Percentiles rank a stretch among this genome's conserved stretches.
Evolutionary conservation across 495 filamentous ascomycete genomes (phyloP).

Genomic region (Penicillium silybi): DNA sequence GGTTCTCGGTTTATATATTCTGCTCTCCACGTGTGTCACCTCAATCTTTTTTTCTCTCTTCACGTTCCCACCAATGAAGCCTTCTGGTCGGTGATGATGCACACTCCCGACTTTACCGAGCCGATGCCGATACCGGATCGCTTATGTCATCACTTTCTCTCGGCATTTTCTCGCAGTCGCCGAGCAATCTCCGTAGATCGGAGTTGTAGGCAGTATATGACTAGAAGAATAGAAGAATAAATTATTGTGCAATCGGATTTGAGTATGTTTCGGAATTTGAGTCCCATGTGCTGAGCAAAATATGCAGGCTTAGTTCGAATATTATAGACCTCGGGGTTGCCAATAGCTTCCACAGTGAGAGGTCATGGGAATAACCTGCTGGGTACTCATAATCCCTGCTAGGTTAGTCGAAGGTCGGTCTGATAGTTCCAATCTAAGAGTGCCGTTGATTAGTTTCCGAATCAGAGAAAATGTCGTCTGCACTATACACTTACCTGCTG

Average conservation of each 20-base stretch:
- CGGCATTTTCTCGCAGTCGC: slow-evolving; percentile 8
- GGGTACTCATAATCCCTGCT: no score
- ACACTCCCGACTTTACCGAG: slow-evolving; percentile 7
- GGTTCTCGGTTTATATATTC: not conserved
- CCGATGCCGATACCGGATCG: slow-evolving; percentile 15
- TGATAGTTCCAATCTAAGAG: no score
- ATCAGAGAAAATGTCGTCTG: no score
- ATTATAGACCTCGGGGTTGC: slow-evolving; percentile 6
- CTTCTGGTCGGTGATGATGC: slow-evolving; percentile 12
- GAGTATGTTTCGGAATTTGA: slow-evolving; percentile 18
- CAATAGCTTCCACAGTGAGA: not conserved
- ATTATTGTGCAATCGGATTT: slow-evolving; percentile 17
- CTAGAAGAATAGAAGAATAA: slow-evolving; percentile 5
- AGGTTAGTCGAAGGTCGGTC: no score
- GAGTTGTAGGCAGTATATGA: no score
- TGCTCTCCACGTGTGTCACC: slow-evolving; percentile 7
- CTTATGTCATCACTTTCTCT: slow-evolving; percentile 15
- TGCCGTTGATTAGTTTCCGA: no score
- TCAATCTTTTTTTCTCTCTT: not conserved
- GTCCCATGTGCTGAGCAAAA: no score
- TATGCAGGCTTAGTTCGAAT: no score
- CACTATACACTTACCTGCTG: no score
- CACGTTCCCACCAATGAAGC: slow-evolving; percentile 6
- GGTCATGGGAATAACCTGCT: no score
- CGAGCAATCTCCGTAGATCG: slow-evolving; percentile 2